Base-by-base conservation (phyloP, 2,329 filamentous ascomycete genomes). In the Didymella pinodella region DNA sequence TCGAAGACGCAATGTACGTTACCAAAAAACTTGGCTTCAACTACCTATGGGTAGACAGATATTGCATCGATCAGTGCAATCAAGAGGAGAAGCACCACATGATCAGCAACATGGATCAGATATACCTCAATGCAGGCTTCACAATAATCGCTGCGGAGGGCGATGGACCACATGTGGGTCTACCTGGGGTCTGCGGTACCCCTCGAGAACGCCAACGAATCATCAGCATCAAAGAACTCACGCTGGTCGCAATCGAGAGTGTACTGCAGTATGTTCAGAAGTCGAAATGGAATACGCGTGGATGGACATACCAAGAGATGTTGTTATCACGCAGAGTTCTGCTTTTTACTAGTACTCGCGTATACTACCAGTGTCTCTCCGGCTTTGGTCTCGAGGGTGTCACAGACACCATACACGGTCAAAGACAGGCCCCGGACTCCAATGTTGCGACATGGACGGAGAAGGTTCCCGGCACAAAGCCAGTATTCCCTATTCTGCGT, bases 11-110 rank as follows among this genome's bases (percentile, higher is more conserved):
- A 4, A 61, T 66, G 1, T 16, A 38, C 0, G 58, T 63, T 4
- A 59, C 64, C 2, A 5, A 25, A 4, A 4, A 44, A 7, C 44
- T 69, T 0, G 59, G 52, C 0, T 25, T 62, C 4, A 14, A 10
- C 1, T 65, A 45, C 28, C 38, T 69, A 0, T 66, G 64, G 64
- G 44, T 66, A 14, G 64, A 66, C 22, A 16, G 56, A 38, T 63
- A 63, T 20, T 66, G 64, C 31, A 62, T 66, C 7, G 26, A 54
- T 36, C 55, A 62, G 34, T 7, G 20, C 11, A 28, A 62, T 25
- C 4, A 8, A 0, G 34, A 38, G 6, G 48, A 57, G 18, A 59
- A 59, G 26, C 28, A 48, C 22, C 18, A 34, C 7, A n/a, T 47
- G 8, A 59, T 62, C 20, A 48, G 28, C 8, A 44, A 57, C n/a